A percentile compares a stretch with the other conserved stretches of the same genome.
Evolutionary conservation across 2,329 filamentous ascomycete genomes (phyloP).

Genomic region (Cladosporium oxysporum): DNA sequence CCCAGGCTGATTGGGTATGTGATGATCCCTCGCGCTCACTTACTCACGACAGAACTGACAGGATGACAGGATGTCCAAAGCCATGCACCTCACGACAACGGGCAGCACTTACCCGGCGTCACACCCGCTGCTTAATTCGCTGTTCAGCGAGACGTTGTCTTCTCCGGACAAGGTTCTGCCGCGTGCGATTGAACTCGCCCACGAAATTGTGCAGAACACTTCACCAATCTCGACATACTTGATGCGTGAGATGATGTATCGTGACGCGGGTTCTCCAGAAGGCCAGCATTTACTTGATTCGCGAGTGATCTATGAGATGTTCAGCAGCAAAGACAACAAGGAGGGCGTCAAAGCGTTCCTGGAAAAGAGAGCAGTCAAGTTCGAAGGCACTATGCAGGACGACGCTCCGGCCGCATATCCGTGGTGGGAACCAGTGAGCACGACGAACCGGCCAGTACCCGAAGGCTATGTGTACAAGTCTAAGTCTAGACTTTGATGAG

Average conservation of each 20-base stretch:
- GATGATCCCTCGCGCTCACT: not conserved
- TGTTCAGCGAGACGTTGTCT: slow-evolving; percentile 68
- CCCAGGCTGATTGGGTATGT: slow-evolving; percentile 65
- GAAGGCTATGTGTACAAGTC: slow-evolving; percentile 10
- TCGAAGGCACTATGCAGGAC: slow-evolving; percentile 61
- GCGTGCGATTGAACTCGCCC: slow-evolving; percentile 65
- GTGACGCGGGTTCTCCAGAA: slow-evolving; percentile 61
- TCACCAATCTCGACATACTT: slow-evolving; percentile 64
- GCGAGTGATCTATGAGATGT: slow-evolving; percentile 62
- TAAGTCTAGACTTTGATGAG: slow-evolving; percentile 6
- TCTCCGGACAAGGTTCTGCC: slow-evolving; percentile 61
- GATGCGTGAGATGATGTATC: slow-evolving; percentile 72
- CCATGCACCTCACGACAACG: slow-evolving; percentile 67
- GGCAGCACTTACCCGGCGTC: slow-evolving; percentile 59
- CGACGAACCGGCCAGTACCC: slow-evolving; percentile 14
- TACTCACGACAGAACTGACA: not conserved
- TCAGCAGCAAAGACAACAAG: slow-evolving; percentile 61
- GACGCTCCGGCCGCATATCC: slow-evolving; percentile 63
- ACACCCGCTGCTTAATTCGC: slow-evolving; percentile 52
- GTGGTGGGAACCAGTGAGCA: slow-evolving; percentile 65
- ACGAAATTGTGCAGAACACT: slow-evolving; percentile 66
- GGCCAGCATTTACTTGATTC: slow-evolving; percentile 71
- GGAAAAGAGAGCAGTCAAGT: slow-evolving; percentile 65
- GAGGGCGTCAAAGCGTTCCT: slow-evolving; percentile 71
- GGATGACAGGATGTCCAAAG: slow-evolving; percentile 49